Conservation (phyloP, 1,284 basidiomycete genomes). For the Apiotrichum porosum region DNA sequence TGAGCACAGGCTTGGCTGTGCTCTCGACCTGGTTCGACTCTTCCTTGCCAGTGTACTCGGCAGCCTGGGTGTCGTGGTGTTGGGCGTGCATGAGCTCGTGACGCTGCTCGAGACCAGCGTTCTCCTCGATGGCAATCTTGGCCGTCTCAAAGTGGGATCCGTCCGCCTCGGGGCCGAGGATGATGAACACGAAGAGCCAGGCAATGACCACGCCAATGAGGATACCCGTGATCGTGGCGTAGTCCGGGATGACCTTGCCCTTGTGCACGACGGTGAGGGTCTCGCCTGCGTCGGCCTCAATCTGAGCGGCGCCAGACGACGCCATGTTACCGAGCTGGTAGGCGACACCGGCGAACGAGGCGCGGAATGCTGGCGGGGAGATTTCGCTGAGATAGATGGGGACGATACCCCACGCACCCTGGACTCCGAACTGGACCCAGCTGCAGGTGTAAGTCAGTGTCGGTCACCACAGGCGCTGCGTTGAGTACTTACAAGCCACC, state of each 20-base stretch:
- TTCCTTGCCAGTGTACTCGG: no score
- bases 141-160: slow-evolving; percentile 77
- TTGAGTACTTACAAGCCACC: slow-evolving; percentile 27
- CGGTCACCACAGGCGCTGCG: no score
- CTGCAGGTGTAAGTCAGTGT: neutral
- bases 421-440: slow-evolving; percentile 78
- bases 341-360: slow-evolving; percentile 85
- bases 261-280: slow-evolving; percentile 46
- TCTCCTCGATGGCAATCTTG: slow-evolving; percentile 72
- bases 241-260: slow-evolving; percentile 56
- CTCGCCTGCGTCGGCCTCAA: slow-evolving; percentile 69
- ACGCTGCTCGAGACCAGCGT: slow-evolving; percentile 51
- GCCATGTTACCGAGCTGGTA: slow-evolving; percentile 76
- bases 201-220: slow-evolving; percentile 61
- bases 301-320: slow-evolving; percentile 79
- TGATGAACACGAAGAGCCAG: slow-evolving; percentile 48
- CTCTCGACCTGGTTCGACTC: no score
- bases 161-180: slow-evolving; percentile 56
- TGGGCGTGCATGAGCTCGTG: no score
- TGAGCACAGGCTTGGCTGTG: no score
- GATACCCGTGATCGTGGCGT: slow-evolving; percentile 80
- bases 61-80: no score
- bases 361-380: slow-evolving; percentile 76
- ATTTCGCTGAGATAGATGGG: slow-evolving; percentile 69
- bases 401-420: slow-evolving; percentile 57